These are phyloP conservation scores for Colletotrichum brevisporum DNA, from an alignment of 2,329 filamentous ascomycete genomes.

Conservation along the genomic window DNA sequence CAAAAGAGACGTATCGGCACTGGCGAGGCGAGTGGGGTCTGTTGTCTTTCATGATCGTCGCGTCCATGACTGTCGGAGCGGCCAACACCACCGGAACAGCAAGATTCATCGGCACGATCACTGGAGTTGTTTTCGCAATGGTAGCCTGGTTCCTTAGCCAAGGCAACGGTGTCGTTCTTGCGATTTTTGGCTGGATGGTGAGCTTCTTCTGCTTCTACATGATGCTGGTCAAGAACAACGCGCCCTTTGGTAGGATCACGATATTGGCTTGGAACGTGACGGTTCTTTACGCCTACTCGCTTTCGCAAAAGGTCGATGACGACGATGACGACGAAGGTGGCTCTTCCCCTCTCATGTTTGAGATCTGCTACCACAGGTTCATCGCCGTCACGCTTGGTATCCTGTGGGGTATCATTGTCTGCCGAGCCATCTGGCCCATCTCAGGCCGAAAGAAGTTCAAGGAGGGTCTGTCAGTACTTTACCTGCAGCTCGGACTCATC, in stretches of 20 bases:
- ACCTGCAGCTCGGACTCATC: slow-evolving; percentile 93
- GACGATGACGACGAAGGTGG: slow-evolving; percentile 93
- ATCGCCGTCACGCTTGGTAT: slow-evolving; percentile 89
- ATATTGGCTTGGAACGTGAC: slow-evolving; percentile 97
- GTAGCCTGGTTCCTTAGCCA: slow-evolving; percentile 82
- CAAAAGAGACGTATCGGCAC: slow-evolving; percentile 83
- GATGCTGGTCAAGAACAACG: slow-evolving; percentile 86
- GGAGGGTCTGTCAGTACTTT: slow-evolving; percentile 89
- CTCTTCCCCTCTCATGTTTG: slow-evolving; percentile 83
- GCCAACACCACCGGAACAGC: slow-evolving; percentile 93
- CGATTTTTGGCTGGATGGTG: slow-evolving; percentile 85
- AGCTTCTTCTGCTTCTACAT: slow-evolving; percentile 90
- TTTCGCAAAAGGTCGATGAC: slow-evolving; percentile 83
- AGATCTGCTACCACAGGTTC: slow-evolving; percentile 90
- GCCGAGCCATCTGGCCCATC: slow-evolving; percentile 92
- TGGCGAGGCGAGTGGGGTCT: slow-evolving; percentile 98
- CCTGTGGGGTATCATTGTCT: slow-evolving; percentile 92
- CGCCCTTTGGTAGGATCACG: slow-evolving; percentile 92
- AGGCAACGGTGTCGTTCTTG: slow-evolving; percentile 82
- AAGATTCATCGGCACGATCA: slow-evolving; percentile 86
- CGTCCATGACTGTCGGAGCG: slow-evolving; percentile 96
- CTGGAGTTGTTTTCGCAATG: slow-evolving; percentile 83
- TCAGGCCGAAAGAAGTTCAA: slow-evolving; percentile 90
- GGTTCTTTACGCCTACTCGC: slow-evolving; percentile 92
- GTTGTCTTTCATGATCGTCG: slow-evolving; percentile 97